These are phyloP conservation scores for Pogostemon cablin DNA, from an alignment of 257 asterid genomes.

Conservation along the genomic window DNA sequence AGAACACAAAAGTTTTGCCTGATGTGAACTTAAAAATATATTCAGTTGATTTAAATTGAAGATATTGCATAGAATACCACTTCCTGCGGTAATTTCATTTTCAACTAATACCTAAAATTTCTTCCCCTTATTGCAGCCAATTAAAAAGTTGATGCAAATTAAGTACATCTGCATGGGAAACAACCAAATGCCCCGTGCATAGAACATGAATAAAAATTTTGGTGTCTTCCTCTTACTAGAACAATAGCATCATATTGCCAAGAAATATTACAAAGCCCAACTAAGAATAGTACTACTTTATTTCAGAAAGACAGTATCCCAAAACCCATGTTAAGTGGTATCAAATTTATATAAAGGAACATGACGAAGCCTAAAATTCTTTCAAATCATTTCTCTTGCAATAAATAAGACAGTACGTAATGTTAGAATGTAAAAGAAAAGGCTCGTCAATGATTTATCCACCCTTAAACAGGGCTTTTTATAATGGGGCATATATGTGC, in stretches of 20 bases:
- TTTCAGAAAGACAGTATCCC: conserved; percentile 9
- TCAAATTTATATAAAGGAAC: neutral
- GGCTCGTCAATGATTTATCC: neutral
- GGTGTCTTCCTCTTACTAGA: conserved; percentile 1
- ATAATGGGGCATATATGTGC: neutral
- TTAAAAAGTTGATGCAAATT: conserved; percentile 16
- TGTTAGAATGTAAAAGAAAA: neutral
- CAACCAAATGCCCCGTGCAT: conserved; percentile 10
- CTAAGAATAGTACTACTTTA: neutral
- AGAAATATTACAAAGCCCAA: neutral
- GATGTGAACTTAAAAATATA: neutral
- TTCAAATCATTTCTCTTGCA: conserved; percentile 18
- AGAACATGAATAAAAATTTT: conserved; percentile 8
- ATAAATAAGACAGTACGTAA: neutral
- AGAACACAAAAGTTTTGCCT: neutral
- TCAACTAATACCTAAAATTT: conserved; percentile 6
- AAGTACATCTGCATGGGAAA: conserved; percentile 19
- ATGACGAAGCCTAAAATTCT: neutral
- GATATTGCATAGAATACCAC: conserved; percentile 12
- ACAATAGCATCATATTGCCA: neutral
- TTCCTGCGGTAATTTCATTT: neutral
- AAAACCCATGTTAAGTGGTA: conserved; percentile 4
- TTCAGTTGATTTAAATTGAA: neutral
- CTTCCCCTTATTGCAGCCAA: conserved; percentile 16
- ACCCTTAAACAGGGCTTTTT: conserved; percentile 13